Conservation (phyloP, 225 moss, liverwort and hornwort species). For the Physcomitrium patens region DNA sequence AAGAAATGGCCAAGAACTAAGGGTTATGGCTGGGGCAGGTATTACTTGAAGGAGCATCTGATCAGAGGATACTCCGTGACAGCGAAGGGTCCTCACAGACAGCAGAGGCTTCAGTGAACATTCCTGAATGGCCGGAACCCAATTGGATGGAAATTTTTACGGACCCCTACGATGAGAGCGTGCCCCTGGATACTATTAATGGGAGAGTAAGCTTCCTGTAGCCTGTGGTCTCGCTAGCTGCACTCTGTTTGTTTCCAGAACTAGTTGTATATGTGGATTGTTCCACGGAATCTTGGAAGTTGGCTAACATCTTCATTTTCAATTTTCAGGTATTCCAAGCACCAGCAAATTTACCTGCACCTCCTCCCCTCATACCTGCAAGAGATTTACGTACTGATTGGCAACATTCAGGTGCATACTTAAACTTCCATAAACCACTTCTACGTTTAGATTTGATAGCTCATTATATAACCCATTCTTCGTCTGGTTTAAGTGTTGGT, state of each 20-base stretch:
- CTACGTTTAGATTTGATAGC: neutral
- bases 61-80: conserved; percentile 35
- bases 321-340: conserved; percentile 29
- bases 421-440: neutral
- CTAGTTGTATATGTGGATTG: neutral
- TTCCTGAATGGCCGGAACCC: conserved; percentile 45
- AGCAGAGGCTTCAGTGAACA: conserved; percentile 35
- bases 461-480: neutral
- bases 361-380: conserved; percentile 14
- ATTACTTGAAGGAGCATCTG: conserved; percentile 42
- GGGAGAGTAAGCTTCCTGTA: conserved; percentile 33
- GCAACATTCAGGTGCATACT: conserved; percentile 45
- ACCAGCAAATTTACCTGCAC: conserved; percentile 23
- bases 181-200: conserved; percentile 28
- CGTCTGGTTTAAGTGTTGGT: neutral
- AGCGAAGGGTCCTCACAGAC: conserved; percentile 39
- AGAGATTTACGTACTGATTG: conserved; percentile 31
- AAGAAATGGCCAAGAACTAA: neutral
- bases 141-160: conserved; percentile 46
- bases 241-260: neutral
- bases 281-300: neutral
- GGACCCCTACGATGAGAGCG: conserved; percentile 32
- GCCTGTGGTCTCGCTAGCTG: neutral
- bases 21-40: conserved; percentile 30
- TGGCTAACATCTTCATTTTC: neutral